Evolutionary conservation across 1,284 basidiomycete genomes (phyloP), one percentile per base, ranked within the genome.

Genomic region (Ganoderma meredithae): DNA sequence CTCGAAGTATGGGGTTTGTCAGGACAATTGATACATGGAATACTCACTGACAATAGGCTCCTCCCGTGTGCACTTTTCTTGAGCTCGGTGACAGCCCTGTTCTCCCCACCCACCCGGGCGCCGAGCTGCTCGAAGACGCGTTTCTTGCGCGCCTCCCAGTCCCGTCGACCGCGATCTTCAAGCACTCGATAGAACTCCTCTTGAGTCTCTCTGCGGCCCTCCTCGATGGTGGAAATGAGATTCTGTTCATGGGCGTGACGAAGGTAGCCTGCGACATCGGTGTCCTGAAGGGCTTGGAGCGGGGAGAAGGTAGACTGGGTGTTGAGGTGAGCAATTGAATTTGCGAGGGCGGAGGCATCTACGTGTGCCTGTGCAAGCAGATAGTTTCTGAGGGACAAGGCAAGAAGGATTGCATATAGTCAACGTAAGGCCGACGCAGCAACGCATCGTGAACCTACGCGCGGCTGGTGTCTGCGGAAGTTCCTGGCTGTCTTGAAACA

Each of bases 231-330:
- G 4, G 94, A 94, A 70, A 98, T 95, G 67, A 98, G 89, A 71
- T 95, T 95, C 79, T 97, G 96, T 79, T 98, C 96, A 76, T 97
- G 95, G 7, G 94, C 93, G 80, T 96, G 94, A 25, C 94, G 92
- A 40, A 97, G 86, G 79, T 94, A 97, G 41, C 94, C 94, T 43
- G 92, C 88, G 58, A 97, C 91, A 77, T 97, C 95, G 0, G 94
- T 97, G 81, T 97, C 95, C 78, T 94, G 92, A 33, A 97, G 86
- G 8, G 95, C 92, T 76, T 96, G 94, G 15, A 97, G 83, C 0
- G 95, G 95, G 43, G 95, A 90, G 78, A 97, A 97, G 0, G 95
- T 95, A n/a, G 91, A 85, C 0, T 91, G 84, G 0, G 95, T 90
- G 77, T 96, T 95, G 67, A 95, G 82, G 73, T 94, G 90, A 1